Evolutionary conservation across 805 yeast species (phyloP), one percentile per base, ranked within the genome.

Genomic region (Wickerhamiella siamensis): DNA sequence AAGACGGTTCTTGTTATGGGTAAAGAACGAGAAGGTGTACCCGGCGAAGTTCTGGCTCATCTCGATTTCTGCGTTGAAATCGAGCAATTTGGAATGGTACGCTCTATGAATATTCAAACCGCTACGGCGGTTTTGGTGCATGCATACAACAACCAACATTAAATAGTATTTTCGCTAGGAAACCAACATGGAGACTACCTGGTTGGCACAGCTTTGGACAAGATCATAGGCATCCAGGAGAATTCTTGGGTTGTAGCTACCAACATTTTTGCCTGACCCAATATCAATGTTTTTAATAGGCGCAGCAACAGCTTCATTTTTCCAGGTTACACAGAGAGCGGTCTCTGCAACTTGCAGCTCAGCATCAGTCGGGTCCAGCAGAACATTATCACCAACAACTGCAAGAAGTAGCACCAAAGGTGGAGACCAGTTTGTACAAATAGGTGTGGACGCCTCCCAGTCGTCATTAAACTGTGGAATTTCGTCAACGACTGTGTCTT

Each of bases 31-130:
- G 93, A 83, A 57, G 97, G 97, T 42, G 76, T 87, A 42, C 94
- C 95, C 0, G 95, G 94, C 5, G 79, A 79, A 32, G 62, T 87
- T 21, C 63, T 87, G 42, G 79, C 83, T 0, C 88, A 82, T 53
- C 64, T 88, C 26, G 96, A 87, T 55, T 65, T 77, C 50, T 87
- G 95, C 57, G 75, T 88, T 33, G 95, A 87, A 54, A 87, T 87
- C 51, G 83, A 84, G 55, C 97, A 87, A 57, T 78, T 75, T 33
- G 97, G 97, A 14, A 86, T 87, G 15, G 76, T 88, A 33, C 69
- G 97, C 50, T 86, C 95, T 1, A 87, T 87, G 97, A 87, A 87
- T 55, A 87, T 87, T 47, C 97, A 87, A 62, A 87, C 96, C 0
- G 97, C 96, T 1, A 78, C 96, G 0, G 97, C 96, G 0, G 86